These are phyloP conservation scores for Starmerella powellii DNA, from an alignment of 805 yeast species.

Conservation along the genomic window DNA sequence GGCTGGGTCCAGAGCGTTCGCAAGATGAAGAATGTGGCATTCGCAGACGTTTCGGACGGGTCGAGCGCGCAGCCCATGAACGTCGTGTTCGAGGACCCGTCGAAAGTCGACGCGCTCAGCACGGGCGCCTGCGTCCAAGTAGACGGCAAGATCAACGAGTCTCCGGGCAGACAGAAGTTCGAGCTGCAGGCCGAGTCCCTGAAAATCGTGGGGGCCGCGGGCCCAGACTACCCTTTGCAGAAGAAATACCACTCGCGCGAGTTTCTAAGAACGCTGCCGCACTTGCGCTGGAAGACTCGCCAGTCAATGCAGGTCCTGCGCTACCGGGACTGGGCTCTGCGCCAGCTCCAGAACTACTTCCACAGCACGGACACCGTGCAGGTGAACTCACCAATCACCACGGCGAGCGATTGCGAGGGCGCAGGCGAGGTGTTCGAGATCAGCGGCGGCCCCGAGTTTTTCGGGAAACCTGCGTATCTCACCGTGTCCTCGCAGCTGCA, in stretches of 20 bases:
- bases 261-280: conserved; percentile 60
- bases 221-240: conserved; percentile 64
- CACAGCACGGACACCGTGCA: conserved; percentile 45
- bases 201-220: conserved; percentile 48
- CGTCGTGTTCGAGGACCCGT: conserved; percentile 34
- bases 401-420: conserved; percentile 92
- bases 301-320: conserved; percentile 56
- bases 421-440: conserved; percentile 82
- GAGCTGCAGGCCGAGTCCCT: conserved; percentile 38
- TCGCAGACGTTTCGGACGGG: conserved; percentile 75
- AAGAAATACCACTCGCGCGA: conserved; percentile 61
- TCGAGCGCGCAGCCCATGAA: conserved; percentile 44
- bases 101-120: conserved; percentile 20
- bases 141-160: conserved; percentile 35
- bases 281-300: conserved; percentile 61
- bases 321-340: conserved; percentile 58
- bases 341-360: conserved; percentile 44
- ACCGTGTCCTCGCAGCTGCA: conserved; percentile 92
- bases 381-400: conserved; percentile 75
- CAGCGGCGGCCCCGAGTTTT: conserved; percentile 34
- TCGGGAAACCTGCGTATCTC: conserved; percentile 54
- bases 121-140: conserved; percentile 40
- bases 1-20: conserved; percentile 75
- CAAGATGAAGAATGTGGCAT: conserved; percentile 60
- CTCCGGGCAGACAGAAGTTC: conserved; percentile 41